Percentiles rank a stretch among this genome's conserved stretches.
phyloP scores from a whole-genome alignment of 2,329 filamentous ascomycete species.

The Diplocarpon rosae region DNA sequence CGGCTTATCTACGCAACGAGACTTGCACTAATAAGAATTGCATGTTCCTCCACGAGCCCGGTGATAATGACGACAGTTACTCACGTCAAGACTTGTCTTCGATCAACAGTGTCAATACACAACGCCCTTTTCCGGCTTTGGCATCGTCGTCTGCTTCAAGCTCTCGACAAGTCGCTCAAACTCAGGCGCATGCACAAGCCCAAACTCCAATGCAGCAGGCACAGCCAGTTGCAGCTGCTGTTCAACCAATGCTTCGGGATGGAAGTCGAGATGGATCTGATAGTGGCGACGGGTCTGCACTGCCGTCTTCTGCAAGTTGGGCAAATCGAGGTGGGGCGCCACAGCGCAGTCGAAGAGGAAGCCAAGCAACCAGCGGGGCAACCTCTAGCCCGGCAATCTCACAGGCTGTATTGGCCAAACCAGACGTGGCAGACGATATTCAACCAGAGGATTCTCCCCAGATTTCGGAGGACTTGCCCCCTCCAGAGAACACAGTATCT shows the following conservation, averaged over 20 bases:
- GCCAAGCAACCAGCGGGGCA: conserved; percentile 70
- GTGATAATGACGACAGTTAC: conserved; percentile 96
- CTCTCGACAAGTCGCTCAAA: conserved; percentile 38
- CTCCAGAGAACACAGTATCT: background rate
- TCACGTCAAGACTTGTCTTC: conserved; percentile 89
- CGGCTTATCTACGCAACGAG: conserved; percentile 88
- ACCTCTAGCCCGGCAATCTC: conserved; percentile 74
- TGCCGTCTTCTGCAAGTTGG: conserved; percentile 92
- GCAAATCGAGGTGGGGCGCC: conserved; percentile 59
- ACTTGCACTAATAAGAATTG: conserved; percentile 91
- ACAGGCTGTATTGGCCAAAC: conserved; percentile 41
- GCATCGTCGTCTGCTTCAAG: conserved; percentile 41
- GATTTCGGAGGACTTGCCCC: background rate
- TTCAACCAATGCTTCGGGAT: conserved; percentile 62
- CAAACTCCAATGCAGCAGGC: conserved; percentile 26
- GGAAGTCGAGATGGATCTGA: conserved; percentile 69
- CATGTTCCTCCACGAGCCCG: conserved; percentile 96
- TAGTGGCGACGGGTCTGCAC: conserved; percentile 71
- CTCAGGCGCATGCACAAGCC: conserved; percentile 28
- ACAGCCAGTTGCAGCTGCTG: conserved; percentile 28
- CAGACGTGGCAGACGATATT: conserved; percentile 34
- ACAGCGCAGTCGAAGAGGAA: conserved; percentile 58
- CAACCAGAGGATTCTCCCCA: background rate
- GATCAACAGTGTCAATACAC: conserved; percentile 80
- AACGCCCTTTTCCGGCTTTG: conserved; percentile 47